Conservation (phyloP, 1,284 basidiomycete genomes). For the Sporisorium sorghi region DNA sequence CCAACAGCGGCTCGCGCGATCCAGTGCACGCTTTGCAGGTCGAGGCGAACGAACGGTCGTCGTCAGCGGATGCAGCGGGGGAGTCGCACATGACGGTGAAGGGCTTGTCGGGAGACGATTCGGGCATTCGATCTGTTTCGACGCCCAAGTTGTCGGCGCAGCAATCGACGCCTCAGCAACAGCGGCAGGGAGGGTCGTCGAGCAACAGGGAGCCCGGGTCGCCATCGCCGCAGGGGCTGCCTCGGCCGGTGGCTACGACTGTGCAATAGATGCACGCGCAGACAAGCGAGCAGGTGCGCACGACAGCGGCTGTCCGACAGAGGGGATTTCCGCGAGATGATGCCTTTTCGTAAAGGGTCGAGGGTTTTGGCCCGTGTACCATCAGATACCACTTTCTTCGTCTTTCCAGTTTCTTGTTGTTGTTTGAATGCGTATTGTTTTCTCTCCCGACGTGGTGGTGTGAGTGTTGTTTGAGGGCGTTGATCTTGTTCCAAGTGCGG, state of each 20-base stretch:
- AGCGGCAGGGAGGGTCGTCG: constrained; percentile 13
- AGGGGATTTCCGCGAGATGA: too few relatives aligned
- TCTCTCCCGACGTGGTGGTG: neutral
- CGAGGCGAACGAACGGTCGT: constrained; percentile 23
- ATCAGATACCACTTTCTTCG: constrained; percentile 19
- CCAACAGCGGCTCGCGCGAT: constrained; percentile 17
- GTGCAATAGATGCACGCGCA: constrained; percentile 25
- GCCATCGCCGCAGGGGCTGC: constrained; percentile 43
- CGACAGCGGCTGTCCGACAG: too few relatives aligned
- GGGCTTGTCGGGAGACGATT: constrained; percentile 24
- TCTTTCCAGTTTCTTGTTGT: neutral
- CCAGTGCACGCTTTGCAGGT: constrained; percentile 30
- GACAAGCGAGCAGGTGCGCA: too few relatives aligned
- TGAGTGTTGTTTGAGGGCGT: neutral
- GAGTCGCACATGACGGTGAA: constrained; percentile 48
- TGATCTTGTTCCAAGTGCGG: too few relatives aligned
- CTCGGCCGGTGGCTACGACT: constrained; percentile 42
- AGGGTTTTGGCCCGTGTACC: constrained; percentile 6
- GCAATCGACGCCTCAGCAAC: constrained; percentile 7
- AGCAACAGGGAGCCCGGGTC: constrained; percentile 32
- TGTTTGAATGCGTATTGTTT: neutral
- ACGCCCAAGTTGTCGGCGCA: constrained; percentile 42
- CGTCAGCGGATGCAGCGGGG: constrained; percentile 20
- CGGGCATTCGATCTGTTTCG: constrained; percentile 13
- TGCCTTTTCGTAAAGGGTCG: neutral